phyloP scores from a whole-genome alignment of 2,329 filamentous ascomycete species.

The Blastomyces gilchristii region DNA sequence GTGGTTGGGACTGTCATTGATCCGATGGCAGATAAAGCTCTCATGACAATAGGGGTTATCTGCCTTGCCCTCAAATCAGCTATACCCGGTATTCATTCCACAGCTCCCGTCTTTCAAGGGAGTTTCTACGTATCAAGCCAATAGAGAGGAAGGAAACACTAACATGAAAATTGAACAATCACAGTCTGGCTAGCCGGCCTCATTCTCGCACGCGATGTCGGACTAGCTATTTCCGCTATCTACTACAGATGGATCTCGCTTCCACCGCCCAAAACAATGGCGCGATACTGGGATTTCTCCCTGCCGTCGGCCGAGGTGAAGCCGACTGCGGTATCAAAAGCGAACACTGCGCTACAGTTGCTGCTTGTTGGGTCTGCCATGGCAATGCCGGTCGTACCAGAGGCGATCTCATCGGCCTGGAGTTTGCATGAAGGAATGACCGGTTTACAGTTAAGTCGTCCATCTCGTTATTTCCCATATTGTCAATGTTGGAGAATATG shows the following conservation, averaged over 20 bases:
- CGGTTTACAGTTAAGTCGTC: slow-evolving; percentile 33
- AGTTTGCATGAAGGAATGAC: slow-evolving; percentile 52
- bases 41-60: slow-evolving; percentile 89
- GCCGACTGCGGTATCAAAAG: slow-evolving; percentile 41
- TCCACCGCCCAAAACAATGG: slow-evolving; percentile 83
- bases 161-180: background rate
- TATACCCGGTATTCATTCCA: slow-evolving; percentile 55
- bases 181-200: slow-evolving; percentile 77
- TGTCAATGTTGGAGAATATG: background rate
- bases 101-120: background rate
- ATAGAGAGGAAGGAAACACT: background rate
- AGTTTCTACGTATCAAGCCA: background rate
- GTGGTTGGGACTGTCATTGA: slow-evolving; percentile 92
- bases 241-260: slow-evolving; percentile 95
- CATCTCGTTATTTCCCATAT: slow-evolving; percentile 10
- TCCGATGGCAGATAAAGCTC: slow-evolving; percentile 89
- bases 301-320: slow-evolving; percentile 49
- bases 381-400: slow-evolving; percentile 61
- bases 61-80: slow-evolving; percentile 73
- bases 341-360: slow-evolving; percentile 88
- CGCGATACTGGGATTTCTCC: slow-evolving; percentile 93
- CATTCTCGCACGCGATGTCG: slow-evolving; percentile 80
- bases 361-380: slow-evolving; percentile 77
- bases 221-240: slow-evolving; percentile 72
- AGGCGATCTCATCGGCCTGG: slow-evolving; percentile 44